Conservation (phyloP, 768 basidiomycete species). For the Amanita subjunquillea region DNA sequence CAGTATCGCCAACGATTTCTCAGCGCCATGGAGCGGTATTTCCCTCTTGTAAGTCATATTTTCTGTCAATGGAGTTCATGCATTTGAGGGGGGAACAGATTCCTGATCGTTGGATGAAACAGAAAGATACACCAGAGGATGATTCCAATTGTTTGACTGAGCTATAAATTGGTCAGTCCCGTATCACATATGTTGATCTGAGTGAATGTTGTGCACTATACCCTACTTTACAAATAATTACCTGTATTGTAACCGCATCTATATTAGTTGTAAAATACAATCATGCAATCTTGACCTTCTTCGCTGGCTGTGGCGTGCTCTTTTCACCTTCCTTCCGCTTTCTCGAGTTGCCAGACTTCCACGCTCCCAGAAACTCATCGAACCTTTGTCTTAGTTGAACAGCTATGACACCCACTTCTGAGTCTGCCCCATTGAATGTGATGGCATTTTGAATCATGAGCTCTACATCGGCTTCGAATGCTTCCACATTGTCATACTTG, state of each 20-base stretch:
- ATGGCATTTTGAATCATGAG: conserved; percentile 87
- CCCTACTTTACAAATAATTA: conserved; percentile 19
- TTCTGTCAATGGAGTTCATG: not conserved
- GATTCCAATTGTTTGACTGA: conserved; percentile 47
- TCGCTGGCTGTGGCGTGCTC: conserved; percentile 48
- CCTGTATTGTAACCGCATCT: conserved; percentile 2
- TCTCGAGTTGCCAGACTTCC: conserved; percentile 43
- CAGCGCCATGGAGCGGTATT: conserved; percentile 85
- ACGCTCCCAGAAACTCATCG: conserved; percentile 38
- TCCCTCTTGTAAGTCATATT: conserved; percentile 54
- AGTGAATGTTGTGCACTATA: conserved; percentile 9
- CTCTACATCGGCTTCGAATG: conserved; percentile 76
- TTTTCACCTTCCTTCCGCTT: conserved; percentile 72
- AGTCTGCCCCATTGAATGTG: conserved; percentile 77
- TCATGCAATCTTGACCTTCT: conserved; percentile 60
- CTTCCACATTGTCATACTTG: conserved; percentile 70
- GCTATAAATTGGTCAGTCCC: conserved; percentile 38
- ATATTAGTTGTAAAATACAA: conserved; percentile 10
- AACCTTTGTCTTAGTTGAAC: conserved; percentile 37
- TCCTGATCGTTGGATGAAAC: conserved; percentile 90
- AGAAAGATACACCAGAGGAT: conserved; percentile 68
- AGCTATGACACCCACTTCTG: conserved; percentile 66
- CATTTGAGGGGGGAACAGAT: conserved; percentile 32
- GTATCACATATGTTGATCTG: not conserved
- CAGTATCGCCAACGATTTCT: conserved; percentile 86